Conservation (phyloP, 371 early-diverging fungal species). For the Mucor mucedo region DNA sequence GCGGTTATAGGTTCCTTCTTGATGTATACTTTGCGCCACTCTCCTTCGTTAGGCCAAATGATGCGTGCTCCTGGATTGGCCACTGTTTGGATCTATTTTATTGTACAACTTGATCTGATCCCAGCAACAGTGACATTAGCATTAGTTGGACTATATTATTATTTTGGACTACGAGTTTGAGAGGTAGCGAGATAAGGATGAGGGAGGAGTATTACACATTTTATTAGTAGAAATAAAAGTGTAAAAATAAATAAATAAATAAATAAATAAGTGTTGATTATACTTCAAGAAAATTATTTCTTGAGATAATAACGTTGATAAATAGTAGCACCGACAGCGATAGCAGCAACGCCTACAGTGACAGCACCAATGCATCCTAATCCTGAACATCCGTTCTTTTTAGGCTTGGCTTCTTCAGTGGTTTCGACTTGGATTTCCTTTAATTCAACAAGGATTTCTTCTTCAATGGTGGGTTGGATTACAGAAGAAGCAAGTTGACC, state of each 20-base stretch:
- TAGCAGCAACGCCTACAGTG: slow-evolving; percentile 17
- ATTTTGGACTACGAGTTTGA: slow-evolving; percentile 45
- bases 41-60: slow-evolving; percentile 70
- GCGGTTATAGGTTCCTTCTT: slow-evolving; percentile 54
- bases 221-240: background rate
- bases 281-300: background rate
- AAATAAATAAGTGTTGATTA: slow-evolving; percentile 7
- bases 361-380: slow-evolving; percentile 7
- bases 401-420: background rate
- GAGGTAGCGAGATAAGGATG: background rate
- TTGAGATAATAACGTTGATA: slow-evolving; percentile 24
- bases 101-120: slow-evolving; percentile 60
- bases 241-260: slow-evolving; percentile 11
- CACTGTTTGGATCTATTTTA: slow-evolving; percentile 64
- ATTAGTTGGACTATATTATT: slow-evolving; percentile 57
- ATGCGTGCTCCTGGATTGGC: slow-evolving; percentile 65
- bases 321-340: slow-evolving; percentile 25
- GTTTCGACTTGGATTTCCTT: slow-evolving; percentile 6
- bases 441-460: background rate
- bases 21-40: slow-evolving; percentile 56
- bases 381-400: background rate
- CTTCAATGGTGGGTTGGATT: slow-evolving; percentile 5
- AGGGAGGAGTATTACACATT: background rate
- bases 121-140: slow-evolving; percentile 57
- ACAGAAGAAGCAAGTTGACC: slow-evolving; percentile 28